Evolutionary conservation across 2,329 filamentous ascomycete species (phyloP).

Genomic region (Mollisiaceae sp.): DNA sequence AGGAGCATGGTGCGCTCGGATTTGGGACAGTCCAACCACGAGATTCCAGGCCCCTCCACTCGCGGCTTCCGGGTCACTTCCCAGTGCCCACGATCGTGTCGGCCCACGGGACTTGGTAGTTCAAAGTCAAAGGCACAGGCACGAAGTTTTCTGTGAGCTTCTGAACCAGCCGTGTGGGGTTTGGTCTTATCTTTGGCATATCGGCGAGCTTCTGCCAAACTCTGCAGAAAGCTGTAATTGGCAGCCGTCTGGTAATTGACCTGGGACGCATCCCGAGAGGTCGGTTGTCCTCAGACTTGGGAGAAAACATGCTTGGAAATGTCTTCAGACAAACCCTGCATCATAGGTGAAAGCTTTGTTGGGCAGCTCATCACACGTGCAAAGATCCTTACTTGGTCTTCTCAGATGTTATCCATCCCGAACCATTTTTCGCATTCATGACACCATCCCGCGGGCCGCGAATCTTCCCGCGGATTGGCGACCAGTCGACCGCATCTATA

Average conservation of each 20-base stretch:
- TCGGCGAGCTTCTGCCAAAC: conserved; percentile 13
- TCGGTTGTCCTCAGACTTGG: conserved; percentile 19
- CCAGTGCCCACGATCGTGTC: conserved; percentile 21
- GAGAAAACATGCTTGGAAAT: conserved; percentile 15
- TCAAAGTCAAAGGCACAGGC: conserved; percentile 9
- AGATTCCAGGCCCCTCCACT: conserved; percentile 18
- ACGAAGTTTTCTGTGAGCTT: background rate
- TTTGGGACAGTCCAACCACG: conserved; percentile 5
- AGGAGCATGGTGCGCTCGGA: conserved; percentile 19
- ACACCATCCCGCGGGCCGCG: conserved; percentile 29
- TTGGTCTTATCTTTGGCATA: conserved; percentile 10
- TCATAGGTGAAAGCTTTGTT: background rate
- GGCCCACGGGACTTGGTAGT: conserved; percentile 21
- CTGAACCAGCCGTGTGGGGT: conserved; percentile 12
- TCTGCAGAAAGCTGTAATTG: conserved; percentile 12
- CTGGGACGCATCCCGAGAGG: conserved; percentile 21
- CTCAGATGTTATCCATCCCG: background rate
- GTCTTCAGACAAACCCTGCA: conserved; percentile 13
- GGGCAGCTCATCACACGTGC: conserved; percentile 14
- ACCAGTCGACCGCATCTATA: background rate
- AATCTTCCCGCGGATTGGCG: conserved; percentile 17
- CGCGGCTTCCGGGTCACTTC: conserved; percentile 25
- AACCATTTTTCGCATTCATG: conserved; percentile 19
- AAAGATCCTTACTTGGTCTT: conserved; percentile 6
- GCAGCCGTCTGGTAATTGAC: conserved; percentile 1